Evolutionary conservation across 1,284 basidiomycete species (phyloP).

Genomic region (Microbotryum saponariae): DNA sequence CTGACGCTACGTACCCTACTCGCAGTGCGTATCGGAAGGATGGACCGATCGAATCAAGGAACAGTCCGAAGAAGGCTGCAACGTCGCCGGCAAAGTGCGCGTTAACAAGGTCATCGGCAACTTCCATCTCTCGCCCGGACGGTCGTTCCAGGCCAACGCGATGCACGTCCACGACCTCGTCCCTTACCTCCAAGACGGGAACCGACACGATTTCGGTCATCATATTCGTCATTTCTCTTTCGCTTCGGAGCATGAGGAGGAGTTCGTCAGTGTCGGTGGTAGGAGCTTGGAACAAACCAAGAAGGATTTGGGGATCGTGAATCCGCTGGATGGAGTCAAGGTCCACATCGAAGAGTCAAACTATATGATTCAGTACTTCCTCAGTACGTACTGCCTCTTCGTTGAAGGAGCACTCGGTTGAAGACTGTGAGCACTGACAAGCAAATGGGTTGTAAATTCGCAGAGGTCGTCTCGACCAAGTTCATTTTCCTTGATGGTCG

Average conservation of each 20-base stretch:
- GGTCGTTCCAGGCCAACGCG: slow-evolving; percentile 80
- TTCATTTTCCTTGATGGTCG: slow-evolving; percentile 74
- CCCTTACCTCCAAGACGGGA: slow-evolving; percentile 80
- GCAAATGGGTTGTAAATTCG: not conserved
- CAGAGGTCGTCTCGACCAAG: slow-evolving; percentile 73
- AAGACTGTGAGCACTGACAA: not conserved
- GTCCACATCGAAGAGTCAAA: slow-evolving; percentile 56
- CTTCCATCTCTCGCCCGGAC: slow-evolving; percentile 57
- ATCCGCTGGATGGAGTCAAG: slow-evolving; percentile 69
- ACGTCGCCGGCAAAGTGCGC: slow-evolving; percentile 77
- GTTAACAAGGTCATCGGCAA: slow-evolving; percentile 97
- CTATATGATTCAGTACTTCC: slow-evolving; percentile 22
- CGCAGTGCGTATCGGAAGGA: slow-evolving; percentile 80
- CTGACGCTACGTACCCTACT: not conserved
- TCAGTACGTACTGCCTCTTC: slow-evolving; percentile 32
- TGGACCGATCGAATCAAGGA: slow-evolving; percentile 92
- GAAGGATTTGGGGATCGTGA: slow-evolving; percentile 64
- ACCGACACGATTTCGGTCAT: slow-evolving; percentile 91
- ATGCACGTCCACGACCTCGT: slow-evolving; percentile 87
- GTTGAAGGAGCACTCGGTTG: slow-evolving; percentile 7
- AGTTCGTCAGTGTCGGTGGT: slow-evolving; percentile 12
- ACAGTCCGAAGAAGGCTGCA: slow-evolving; percentile 90
- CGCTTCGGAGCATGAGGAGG: slow-evolving; percentile 45
- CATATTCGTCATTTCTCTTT: slow-evolving; percentile 32
- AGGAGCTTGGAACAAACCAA: slow-evolving; percentile 49